Conservation (phyloP, 305 asterid genomes). For the Coffea humblotiana region DNA sequence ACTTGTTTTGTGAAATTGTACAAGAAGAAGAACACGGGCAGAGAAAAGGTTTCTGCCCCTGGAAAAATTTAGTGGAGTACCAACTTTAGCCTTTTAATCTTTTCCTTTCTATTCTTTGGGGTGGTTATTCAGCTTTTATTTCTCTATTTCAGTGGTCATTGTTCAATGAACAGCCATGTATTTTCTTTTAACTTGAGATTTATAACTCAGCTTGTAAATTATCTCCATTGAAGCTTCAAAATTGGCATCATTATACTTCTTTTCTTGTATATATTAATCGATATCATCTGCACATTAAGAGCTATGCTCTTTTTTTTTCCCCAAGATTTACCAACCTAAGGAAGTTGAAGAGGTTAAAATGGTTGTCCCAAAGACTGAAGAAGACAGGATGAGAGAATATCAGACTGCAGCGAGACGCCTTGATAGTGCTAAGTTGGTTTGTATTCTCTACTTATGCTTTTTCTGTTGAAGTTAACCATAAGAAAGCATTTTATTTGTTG, state of each 20-base stretch:
- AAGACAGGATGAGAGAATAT: constrained; percentile 64
- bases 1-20: neutral
- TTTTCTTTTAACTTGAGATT: neutral
- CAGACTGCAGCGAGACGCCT: constrained; percentile 84
- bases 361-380: constrained; percentile 51
- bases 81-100: neutral
- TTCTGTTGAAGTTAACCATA: neutral
- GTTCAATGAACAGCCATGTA: neutral
- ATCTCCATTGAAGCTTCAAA: no score
- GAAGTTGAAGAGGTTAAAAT: constrained; percentile 84
- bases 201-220: neutral
- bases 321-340: constrained; percentile 78
- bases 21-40: neutral
- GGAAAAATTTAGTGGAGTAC: neutral
- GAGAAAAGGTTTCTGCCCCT: neutral
- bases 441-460: constrained; percentile 33
- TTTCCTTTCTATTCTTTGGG: neutral
- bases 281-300: neutral
- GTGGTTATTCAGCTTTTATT: neutral
- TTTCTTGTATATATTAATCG: neutral
- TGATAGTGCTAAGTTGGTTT: constrained; percentile 63
- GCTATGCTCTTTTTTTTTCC: neutral
- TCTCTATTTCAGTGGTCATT: neutral
- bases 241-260: neutral
- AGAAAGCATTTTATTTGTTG: neutral